These are phyloP conservation scores for Calonectria crousiana DNA, from an alignment of 2,329 filamentous ascomycete species.

Conservation along the genomic window DNA sequence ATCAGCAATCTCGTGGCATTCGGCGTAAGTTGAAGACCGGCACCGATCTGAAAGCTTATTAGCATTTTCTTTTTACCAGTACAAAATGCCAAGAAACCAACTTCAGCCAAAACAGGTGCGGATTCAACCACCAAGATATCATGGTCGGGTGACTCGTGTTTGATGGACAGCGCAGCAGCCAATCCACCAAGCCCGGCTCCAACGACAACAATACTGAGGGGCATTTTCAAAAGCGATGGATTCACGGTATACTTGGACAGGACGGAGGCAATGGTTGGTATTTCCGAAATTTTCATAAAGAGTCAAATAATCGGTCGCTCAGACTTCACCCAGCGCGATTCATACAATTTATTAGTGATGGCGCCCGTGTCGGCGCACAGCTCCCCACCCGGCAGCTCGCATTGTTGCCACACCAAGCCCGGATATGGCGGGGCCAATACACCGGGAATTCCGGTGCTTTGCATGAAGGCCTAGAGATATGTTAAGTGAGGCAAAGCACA, in stretches of 20 bases:
- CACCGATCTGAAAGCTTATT: neutral
- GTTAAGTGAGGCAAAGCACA: neutral
- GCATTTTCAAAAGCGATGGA: neutral
- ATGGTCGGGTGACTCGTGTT: neutral
- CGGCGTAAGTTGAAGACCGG: neutral
- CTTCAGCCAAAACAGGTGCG: neutral
- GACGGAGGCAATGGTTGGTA: neutral
- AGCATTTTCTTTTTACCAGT: neutral
- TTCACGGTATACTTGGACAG: neutral
- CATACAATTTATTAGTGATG: neutral
- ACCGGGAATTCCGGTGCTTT: neutral
- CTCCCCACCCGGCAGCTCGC: neutral
- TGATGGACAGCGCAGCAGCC: neutral
- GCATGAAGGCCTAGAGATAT: neutral
- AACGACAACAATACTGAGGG: neutral
- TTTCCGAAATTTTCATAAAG: neutral
- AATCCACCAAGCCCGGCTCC: neutral
- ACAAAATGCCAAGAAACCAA: neutral
- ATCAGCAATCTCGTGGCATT: neutral
- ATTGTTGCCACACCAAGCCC: neutral
- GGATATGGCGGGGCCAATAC: neutral
- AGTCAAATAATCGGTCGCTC: neutral
- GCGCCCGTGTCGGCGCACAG: neutral
- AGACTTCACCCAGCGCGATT: neutral
- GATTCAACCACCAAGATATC: neutral